Evolutionary conservation across 177 flowering plant species (phyloP).

Genomic region (Vitis hybrid): DNA sequence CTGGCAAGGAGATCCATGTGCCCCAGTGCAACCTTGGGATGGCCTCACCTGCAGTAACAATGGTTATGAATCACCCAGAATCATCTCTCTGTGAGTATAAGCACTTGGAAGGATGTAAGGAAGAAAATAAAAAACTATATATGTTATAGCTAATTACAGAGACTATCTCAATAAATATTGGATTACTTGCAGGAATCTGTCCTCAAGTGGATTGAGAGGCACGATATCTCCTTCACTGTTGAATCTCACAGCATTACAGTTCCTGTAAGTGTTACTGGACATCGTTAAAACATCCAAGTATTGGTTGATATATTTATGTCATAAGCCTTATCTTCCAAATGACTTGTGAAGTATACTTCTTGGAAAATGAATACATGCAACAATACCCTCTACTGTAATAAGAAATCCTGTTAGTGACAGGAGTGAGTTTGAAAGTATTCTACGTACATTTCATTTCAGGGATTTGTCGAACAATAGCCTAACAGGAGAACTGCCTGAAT

Average conservation of each 20-base stretch:
- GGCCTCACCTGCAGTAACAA: conserved; percentile 12
- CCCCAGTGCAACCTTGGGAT: conserved; percentile 9
- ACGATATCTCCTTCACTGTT: neutral
- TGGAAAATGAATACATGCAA: too few relatives aligned
- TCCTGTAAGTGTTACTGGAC: neutral
- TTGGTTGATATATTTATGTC: too few relatives aligned
- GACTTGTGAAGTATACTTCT: too few relatives aligned
- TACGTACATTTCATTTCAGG: neutral
- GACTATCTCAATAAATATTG: too few relatives aligned
- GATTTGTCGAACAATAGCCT: conserved; percentile 2
- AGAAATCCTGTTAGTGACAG: too few relatives aligned
- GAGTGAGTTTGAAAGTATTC: too few relatives aligned
- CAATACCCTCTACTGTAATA: too few relatives aligned
- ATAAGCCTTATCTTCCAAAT: too few relatives aligned
- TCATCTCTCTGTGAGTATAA: conserved; percentile 2
- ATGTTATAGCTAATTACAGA: too few relatives aligned
- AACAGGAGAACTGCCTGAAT: neutral
- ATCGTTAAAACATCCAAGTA: neutral
- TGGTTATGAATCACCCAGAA: neutral
- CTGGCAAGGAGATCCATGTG: conserved; percentile 38
- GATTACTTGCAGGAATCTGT: neutral
- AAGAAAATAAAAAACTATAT: too few relatives aligned
- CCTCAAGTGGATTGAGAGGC: conserved; percentile 2
- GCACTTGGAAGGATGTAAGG: neutral
- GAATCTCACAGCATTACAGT: neutral